These are phyloP conservation scores for Dictyostelium brefeldianum DNA, from an alignment of 78 protist species.

Conservation along the genomic window DNA sequence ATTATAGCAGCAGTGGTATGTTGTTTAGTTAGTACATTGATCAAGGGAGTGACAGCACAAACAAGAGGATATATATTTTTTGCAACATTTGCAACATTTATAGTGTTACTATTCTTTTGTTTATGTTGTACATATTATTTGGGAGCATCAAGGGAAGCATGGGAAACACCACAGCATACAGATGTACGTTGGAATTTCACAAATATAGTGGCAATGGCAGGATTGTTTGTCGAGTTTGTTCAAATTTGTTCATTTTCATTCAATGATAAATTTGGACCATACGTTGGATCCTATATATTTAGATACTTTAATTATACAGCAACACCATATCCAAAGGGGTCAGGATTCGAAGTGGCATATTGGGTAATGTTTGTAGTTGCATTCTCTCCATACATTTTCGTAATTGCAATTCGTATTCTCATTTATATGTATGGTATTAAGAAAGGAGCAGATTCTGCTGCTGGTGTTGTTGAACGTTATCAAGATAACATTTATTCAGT, in stretches of 20 bases:
- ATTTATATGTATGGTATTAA: constrained; percentile 78
- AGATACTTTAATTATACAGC: constrained; percentile 48
- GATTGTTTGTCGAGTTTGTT: constrained; percentile 77
- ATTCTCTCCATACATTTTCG: constrained; percentile 73
- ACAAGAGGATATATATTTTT: constrained; percentile 62
- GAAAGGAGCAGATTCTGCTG: constrained; percentile 62
- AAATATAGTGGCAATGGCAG: constrained; percentile 75
- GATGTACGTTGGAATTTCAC: constrained; percentile 82
- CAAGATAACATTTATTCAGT: constrained; percentile 76
- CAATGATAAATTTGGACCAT: constrained; percentile 45
- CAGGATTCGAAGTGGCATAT: constrained; percentile 65
- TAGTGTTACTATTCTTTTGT: constrained; percentile 72
- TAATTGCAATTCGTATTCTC: constrained; percentile 69
- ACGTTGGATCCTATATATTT: constrained; percentile 41
- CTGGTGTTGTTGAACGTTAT: constrained; percentile 62
- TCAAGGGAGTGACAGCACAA: neutral
- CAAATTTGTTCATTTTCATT: constrained; percentile 73
- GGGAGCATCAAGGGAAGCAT: constrained; percentile 75
- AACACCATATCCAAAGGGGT: constrained; percentile 60
- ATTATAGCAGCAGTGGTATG: constrained; percentile 63
- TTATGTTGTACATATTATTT: constrained; percentile 77
- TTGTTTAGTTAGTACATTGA: constrained; percentile 57
- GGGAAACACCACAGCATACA: constrained; percentile 72
- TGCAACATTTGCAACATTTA: constrained; percentile 69
- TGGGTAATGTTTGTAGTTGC: constrained; percentile 80